Evolutionary conservation across 306 rosid species (phyloP).

Genomic region (Myrica gale): DNA sequence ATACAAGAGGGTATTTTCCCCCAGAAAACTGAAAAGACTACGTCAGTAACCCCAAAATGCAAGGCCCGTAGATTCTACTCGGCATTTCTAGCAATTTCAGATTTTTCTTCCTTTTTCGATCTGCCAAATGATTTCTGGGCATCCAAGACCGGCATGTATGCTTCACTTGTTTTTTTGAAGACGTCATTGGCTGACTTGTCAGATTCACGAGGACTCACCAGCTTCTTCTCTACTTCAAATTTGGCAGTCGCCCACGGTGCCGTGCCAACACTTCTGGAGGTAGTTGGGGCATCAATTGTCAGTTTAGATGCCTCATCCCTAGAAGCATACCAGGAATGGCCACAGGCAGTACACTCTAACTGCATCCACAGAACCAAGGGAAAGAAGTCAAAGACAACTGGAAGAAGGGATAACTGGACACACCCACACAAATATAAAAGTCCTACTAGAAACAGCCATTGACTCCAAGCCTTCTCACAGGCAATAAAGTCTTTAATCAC

Average conservation of each 20-base stretch:
- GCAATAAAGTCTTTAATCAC: not conserved
- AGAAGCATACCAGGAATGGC: conserved; percentile 87
- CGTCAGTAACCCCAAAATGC: conserved; percentile 1
- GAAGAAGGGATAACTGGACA: not conserved
- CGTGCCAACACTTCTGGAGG: conserved; percentile 47
- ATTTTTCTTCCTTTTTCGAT: conserved; percentile 52
- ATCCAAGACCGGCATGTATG: conserved; percentile 47
- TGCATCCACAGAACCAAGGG: conserved; percentile 39
- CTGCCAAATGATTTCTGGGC: conserved; percentile 54
- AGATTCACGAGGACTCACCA: conserved; percentile 63
- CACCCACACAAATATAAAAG: not conserved
- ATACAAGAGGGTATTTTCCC: not conserved
- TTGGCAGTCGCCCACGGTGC: conserved; percentile 69
- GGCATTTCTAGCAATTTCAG: conserved; percentile 40
- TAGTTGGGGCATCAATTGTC: conserved; percentile 49
- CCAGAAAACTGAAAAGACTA: not conserved
- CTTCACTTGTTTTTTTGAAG: conserved; percentile 54
- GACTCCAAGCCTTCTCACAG: not conserved
- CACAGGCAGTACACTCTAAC: conserved; percentile 92
- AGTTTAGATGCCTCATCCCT: conserved; percentile 72
- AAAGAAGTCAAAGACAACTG: conserved; percentile 1
- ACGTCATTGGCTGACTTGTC: conserved; percentile 41
- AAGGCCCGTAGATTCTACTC: conserved; percentile 31
- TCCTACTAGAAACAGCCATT: not conserved
- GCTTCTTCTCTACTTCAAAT: conserved; percentile 68